These are phyloP conservation scores for Inosperma sp. DNA, from an alignment of 768 basidiomycete species.

Conservation along the genomic window DNA sequence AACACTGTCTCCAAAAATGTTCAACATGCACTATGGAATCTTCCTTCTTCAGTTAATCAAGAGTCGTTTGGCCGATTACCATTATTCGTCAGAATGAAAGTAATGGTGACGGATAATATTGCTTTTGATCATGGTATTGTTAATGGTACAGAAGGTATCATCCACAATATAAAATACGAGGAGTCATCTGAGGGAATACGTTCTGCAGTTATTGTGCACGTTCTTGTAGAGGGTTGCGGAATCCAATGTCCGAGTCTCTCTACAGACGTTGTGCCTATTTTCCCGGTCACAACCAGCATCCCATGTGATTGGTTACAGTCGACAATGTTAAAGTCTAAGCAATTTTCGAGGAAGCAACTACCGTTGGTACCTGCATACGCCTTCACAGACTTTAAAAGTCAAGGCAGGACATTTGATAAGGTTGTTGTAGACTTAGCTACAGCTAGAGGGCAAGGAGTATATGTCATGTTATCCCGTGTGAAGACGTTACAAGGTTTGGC, in stretches of 20 bases:
- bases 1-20: background rate
- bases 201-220: slow-evolving; percentile 8
- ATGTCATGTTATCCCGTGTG: slow-evolving; percentile 30
- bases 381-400: slow-evolving; percentile 27
- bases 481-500: slow-evolving; percentile 17
- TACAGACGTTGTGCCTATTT: slow-evolving; percentile 9
- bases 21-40: slow-evolving; percentile 1
- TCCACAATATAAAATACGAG: slow-evolving; percentile 11
- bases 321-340: too few relatives aligned
- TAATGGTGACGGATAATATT: slow-evolving; percentile 20
- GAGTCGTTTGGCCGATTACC: slow-evolving; percentile 16
- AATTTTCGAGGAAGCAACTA: slow-evolving; percentile 11
- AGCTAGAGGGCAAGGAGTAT: slow-evolving; percentile 18
- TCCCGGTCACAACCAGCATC: slow-evolving; percentile 2
- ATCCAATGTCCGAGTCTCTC: slow-evolving; percentile 3
- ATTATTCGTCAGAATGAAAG: slow-evolving; percentile 16
- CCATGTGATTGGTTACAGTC: background rate
- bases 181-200: slow-evolving; percentile 1
- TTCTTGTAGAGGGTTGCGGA: slow-evolving; percentile 1
- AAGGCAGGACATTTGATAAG: slow-evolving; percentile 21
- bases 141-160: slow-evolving; percentile 16
- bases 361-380: slow-evolving; percentile 25
- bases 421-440: slow-evolving; percentile 23
- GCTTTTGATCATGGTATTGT: slow-evolving; percentile 14
- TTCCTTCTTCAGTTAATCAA: slow-evolving; percentile 1